Percentiles rank a stretch among this genome's conserved stretches.
These are phyloP conservation scores for Adansonia gregorii DNA, from an alignment of 441 rosid species.

Conservation along the genomic window DNA sequence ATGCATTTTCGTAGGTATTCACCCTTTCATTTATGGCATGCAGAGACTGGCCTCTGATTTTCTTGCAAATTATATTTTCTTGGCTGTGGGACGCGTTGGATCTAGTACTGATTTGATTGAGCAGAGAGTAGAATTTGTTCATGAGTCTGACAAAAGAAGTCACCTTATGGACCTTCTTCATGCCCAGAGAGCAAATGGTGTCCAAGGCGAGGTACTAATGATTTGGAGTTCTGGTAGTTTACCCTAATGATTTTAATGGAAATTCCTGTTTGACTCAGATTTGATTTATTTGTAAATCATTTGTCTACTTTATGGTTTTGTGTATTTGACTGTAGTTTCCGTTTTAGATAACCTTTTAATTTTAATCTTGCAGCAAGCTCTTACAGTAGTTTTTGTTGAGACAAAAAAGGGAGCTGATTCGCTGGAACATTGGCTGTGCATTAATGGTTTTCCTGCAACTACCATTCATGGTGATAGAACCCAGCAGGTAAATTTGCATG, in stretches of 20 bases:
- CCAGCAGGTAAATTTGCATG: constrained; percentile 67
- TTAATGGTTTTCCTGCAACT: constrained; percentile 87
- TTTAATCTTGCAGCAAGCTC: constrained; percentile 65
- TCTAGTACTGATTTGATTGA: too few relatives aligned
- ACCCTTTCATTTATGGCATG: too few relatives aligned
- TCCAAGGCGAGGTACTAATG: constrained; percentile 66
- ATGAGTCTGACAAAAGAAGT: too few relatives aligned
- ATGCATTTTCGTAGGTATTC: too few relatives aligned
- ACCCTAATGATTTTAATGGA: background rate
- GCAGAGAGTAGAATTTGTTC: too few relatives aligned
- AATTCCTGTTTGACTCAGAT: background rate
- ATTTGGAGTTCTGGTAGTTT: background rate
- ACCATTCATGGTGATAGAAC: constrained; percentile 91
- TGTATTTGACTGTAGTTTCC: background rate
- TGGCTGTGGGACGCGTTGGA: too few relatives aligned
- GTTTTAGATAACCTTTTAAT: constrained; percentile 13
- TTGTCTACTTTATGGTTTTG: background rate
- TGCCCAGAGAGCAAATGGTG: constrained; percentile 82
- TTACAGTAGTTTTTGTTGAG: constrained; percentile 94
- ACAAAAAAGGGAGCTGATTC: constrained; percentile 96
- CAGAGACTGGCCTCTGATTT: too few relatives aligned
- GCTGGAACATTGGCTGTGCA: constrained; percentile 79
- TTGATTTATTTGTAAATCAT: background rate
- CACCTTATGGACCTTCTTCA: constrained; percentile 93
- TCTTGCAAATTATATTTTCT: too few relatives aligned